These are phyloP conservation scores for Xylaria sp. DNA, from an alignment of 2,329 filamentous ascomycete genomes.

Conservation along the genomic window DNA sequence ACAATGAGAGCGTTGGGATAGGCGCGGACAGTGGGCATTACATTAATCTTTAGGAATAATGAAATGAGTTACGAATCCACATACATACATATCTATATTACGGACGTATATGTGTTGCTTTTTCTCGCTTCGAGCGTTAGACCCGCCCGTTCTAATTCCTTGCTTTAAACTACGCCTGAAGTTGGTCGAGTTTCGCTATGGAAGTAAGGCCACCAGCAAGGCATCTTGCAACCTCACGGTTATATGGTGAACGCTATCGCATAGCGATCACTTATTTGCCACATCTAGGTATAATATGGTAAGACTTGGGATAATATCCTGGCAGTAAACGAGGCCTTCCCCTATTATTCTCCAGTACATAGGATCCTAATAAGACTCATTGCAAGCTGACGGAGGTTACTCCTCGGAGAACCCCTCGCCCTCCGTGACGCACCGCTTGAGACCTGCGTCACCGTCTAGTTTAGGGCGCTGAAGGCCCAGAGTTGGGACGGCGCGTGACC, in stretches of 20 bases:
- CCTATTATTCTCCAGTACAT: no score
- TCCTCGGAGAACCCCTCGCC: slow-evolving; percentile 31
- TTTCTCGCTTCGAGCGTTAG: neutral
- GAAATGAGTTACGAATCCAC: neutral
- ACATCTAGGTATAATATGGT: neutral
- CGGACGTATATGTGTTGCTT: slow-evolving; percentile 14
- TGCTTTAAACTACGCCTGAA: no score
- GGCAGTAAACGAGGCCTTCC: neutral
- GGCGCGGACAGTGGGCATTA: neutral
- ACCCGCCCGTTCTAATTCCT: neutral
- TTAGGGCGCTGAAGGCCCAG: slow-evolving; percentile 23
- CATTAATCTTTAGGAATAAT: slow-evolving; percentile 2
- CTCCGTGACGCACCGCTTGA: slow-evolving; percentile 24
- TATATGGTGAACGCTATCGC: neutral
- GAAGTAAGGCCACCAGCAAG: no score
- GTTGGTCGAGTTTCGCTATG: neutral
- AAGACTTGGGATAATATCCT: neutral
- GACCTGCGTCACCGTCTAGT: slow-evolving; percentile 25
- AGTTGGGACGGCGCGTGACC: slow-evolving; percentile 22
- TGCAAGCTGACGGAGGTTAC: slow-evolving; percentile 21
- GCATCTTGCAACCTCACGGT: neutral
- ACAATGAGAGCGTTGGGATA: neutral
- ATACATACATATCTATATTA: neutral
- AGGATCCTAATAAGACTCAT: neutral
- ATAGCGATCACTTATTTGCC: neutral